These are phyloP conservation scores for Phytophthora vignae DNA, from an alignment of 352 stramenopile genomes.

Conservation along the genomic window DNA sequence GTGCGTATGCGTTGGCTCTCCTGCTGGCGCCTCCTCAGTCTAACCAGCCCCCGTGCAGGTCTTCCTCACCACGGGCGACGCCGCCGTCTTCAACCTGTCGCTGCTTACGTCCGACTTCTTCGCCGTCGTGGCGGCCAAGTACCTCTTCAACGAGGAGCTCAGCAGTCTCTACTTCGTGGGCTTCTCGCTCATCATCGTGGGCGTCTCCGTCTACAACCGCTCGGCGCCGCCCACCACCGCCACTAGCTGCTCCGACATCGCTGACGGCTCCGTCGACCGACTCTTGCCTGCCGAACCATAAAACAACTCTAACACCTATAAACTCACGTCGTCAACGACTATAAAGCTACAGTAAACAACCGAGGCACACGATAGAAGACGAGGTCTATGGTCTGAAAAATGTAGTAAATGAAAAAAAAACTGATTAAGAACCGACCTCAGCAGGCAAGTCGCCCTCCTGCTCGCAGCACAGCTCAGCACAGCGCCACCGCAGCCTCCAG, in stretches of 20 bases:
- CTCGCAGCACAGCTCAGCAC: no score
- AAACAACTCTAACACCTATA: neutral
- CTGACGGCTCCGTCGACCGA: conserved; percentile 29
- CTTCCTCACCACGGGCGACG: conserved; percentile 89
- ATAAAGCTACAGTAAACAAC: conserved; percentile 1
- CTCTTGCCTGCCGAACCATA: conserved; percentile 22
- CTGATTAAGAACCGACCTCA: conserved; percentile 27
- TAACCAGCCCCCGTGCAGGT: conserved; percentile 34
- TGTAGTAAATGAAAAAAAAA: conserved; percentile 46
- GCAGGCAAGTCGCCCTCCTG: neutral
- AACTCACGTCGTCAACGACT: neutral
- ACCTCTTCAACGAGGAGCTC: conserved; percentile 85
- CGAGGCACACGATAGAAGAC: conserved; percentile 11
- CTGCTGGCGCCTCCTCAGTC: neutral
- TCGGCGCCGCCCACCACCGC: conserved; percentile 49
- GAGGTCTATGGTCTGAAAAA: conserved; percentile 37
- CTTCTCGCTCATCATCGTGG: conserved; percentile 80
- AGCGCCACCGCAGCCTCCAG: no score
- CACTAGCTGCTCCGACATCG: conserved; percentile 36
- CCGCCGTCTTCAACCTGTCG: conserved; percentile 96
- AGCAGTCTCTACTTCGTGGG: conserved; percentile 90
- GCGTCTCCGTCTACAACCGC: conserved; percentile 81
- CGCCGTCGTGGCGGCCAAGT: conserved; percentile 91
- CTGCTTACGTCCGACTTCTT: conserved; percentile 97
- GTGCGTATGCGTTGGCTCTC: conserved; percentile 47